Evolutionary conservation across 1,139 yeast genomes (phyloP), one percentile per base, ranked within the genome.

Genomic region (Yamadazyma siamensis): DNA sequence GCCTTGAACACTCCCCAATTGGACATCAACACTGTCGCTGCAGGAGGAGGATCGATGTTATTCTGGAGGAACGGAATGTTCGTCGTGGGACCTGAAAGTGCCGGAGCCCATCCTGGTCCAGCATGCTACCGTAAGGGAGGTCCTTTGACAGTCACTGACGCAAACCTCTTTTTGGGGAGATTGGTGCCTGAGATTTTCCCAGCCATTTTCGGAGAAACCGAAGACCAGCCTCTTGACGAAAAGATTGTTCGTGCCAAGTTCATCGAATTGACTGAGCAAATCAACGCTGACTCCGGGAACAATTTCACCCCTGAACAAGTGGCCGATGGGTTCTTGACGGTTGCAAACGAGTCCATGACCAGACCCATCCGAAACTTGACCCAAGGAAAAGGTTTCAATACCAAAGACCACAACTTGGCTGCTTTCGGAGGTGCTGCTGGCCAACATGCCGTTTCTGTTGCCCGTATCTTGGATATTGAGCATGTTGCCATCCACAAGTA

Each of bases 341-440:
- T 66, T 8, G 71, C 73, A 2, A 62, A 64, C 3, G 73, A 66
- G 41, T 52, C 68, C 9, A 66, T 66, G 73, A 69, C 70, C 1
- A 51, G 73, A 38, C 72, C 73, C 8, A 65, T 66, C 16, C 47
- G 73, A 38, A 65, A 61, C 23, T 50, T 66, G 31, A 65, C 73
- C 4, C 71, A 66, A 44, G 65, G 71, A 4, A 64, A 61, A 39
- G 73, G 73, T 1, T 56, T 50, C 38, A 55, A 58, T 31, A 60
- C 71, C 6, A 36, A 59, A 6, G 66, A 61, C 25, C 72, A 66
- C 39, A 64, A 65, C 35, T 55, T 66, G 40, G 71, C 71, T 1
- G 59, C 65, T 33, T 66, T 66, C 43, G 73, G 73, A 12, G 73
- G 73, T 1, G 61, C 71, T n/a, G 73, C 72, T 14, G 71, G 72